A percentile compares a stretch with the other conserved stretches of the same genome.
Conservation (phyloP, 345 rosid species). For the Euphorbia tirucalli region DNA sequence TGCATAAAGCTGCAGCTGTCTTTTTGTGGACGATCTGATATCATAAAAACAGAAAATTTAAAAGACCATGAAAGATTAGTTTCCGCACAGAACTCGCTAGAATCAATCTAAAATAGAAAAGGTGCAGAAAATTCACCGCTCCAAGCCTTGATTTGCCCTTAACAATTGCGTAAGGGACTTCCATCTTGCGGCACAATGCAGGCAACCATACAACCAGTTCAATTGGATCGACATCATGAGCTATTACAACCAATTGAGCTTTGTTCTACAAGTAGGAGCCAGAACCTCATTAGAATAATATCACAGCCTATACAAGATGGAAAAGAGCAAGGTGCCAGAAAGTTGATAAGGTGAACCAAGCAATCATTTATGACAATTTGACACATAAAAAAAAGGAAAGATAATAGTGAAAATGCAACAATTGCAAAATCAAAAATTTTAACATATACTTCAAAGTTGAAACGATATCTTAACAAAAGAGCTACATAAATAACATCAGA, state of each 20-base stretch:
- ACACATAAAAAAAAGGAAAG: too few relatives aligned
- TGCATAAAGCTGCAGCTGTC: conserved; percentile 67
- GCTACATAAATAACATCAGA: too few relatives aligned
- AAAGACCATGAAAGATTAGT: neutral
- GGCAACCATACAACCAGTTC: conserved; percentile 89
- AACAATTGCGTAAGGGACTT: conserved; percentile 77
- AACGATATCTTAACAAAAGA: too few relatives aligned
- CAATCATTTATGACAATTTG: too few relatives aligned
- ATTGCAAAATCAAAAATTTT: too few relatives aligned
- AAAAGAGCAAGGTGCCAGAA: too few relatives aligned
- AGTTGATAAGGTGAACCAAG: too few relatives aligned
- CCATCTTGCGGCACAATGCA: conserved; percentile 85
- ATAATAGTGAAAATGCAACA: too few relatives aligned
- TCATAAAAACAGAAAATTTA: neutral
- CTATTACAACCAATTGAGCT: conserved; percentile 74
- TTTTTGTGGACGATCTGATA: conserved; percentile 70
- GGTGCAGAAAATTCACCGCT: conserved; percentile 36
- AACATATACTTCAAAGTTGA: too few relatives aligned
- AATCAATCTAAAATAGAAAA: neutral
- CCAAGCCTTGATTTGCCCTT: conserved; percentile 79
- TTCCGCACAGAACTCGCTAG: neutral
- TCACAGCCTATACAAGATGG: neutral
- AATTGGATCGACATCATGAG: conserved; percentile 84
- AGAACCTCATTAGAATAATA: neutral
- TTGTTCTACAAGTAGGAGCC: conserved; percentile 45